Evolutionary conservation across 2,329 filamentous ascomycete genomes (phyloP).

Genomic region (Davidsoniella eucalypti): DNA sequence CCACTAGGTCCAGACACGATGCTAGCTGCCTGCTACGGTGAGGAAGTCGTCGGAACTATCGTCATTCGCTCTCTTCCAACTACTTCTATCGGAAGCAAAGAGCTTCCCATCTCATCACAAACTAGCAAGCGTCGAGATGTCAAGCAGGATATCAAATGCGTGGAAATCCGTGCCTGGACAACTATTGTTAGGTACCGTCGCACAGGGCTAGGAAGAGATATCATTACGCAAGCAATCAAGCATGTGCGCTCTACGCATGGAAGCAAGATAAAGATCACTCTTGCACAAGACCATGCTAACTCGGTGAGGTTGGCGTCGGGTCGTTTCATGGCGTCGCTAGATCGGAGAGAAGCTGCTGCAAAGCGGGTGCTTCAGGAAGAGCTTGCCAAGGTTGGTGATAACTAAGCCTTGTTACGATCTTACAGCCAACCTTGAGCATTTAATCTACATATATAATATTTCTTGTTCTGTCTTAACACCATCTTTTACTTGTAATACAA

Average conservation of each 20-base stretch:
- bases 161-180: conserved; percentile 59
- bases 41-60: background rate
- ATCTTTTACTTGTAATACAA: no score
- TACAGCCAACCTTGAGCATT: no score
- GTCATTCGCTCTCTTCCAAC: background rate
- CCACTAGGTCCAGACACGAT: background rate
- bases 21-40: background rate
- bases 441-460: no score
- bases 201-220: conserved; percentile 51
- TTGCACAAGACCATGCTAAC: conserved; percentile 3
- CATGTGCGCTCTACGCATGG: background rate
- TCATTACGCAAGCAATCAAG: conserved; percentile 29
- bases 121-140: background rate
- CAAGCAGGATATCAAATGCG: background rate
- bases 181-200: conserved; percentile 52
- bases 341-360: background rate
- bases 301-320: conserved; percentile 1
- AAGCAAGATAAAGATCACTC: background rate
- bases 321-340: background rate
- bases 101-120: background rate
- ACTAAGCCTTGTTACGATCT: no score
- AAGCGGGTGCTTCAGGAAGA: conserved; percentile 3
- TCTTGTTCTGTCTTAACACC: no score
- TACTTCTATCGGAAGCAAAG: no score
- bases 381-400: background rate